Conservation (phyloP, 805 yeast genomes). For the Candida alai region DNA sequence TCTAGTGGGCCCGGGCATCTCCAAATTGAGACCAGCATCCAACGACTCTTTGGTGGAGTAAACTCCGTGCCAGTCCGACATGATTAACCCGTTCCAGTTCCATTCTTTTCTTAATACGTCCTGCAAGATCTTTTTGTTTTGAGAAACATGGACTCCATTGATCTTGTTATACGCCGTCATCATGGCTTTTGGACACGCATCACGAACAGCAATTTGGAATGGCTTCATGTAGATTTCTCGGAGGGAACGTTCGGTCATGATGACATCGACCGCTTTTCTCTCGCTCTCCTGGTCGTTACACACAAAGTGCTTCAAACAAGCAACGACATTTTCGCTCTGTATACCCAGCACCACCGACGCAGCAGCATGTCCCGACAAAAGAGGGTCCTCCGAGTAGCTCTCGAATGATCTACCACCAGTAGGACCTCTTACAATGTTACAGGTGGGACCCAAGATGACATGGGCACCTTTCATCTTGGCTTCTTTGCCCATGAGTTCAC, state of each 20-base stretch:
- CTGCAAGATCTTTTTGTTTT: conserved; percentile 37
- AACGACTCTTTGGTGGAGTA: conserved; percentile 46
- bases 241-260: conserved; percentile 55
- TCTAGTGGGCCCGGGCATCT: conserved; percentile 64
- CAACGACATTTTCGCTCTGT: conserved; percentile 48
- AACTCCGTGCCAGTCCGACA: conserved; percentile 65
- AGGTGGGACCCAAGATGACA: conserved; percentile 32
- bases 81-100: conserved; percentile 51
- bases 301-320: conserved; percentile 60
- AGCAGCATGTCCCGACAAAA: conserved; percentile 42
- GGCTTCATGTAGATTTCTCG: conserved; percentile 64
- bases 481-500: conserved; percentile 50
- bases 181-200: conserved; percentile 49
- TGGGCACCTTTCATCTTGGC: conserved; percentile 53
- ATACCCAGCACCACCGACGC: conserved; percentile 51
- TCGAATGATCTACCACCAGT: conserved; percentile 64
- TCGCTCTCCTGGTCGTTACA: conserved; percentile 62
- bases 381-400: conserved; percentile 60
- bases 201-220: conserved; percentile 54
- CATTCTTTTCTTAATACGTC: conserved; percentile 53
- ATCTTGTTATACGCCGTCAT: conserved; percentile 65
- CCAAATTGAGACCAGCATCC: conserved; percentile 56
- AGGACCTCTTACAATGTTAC: conserved; percentile 57
- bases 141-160: conserved; percentile 58
- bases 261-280: conserved; percentile 44